Percentiles rank a stretch among this genome's conserved stretches.
Conservation (phyloP, 805 yeast species). For the Pichia kluyveri region DNA sequence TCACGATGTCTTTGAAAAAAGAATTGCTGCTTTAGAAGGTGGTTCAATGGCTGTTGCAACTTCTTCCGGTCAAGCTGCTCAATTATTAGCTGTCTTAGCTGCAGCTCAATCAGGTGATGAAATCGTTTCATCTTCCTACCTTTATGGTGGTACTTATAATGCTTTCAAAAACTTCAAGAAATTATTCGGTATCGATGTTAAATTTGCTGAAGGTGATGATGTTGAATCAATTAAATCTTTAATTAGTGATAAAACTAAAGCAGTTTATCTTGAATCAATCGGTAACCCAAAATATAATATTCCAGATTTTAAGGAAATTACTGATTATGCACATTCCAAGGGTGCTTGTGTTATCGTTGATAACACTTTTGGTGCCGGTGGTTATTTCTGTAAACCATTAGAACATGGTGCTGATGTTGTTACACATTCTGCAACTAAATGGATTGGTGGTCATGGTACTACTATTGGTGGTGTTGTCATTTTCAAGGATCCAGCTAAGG, state of each 20-base stretch:
- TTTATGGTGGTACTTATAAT: constrained; percentile 95
- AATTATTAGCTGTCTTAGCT: constrained; percentile 72
- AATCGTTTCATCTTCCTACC: constrained; percentile 73
- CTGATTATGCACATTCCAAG: constrained; percentile 69
- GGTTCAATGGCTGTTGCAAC: constrained; percentile 89
- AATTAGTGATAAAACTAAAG: constrained; percentile 81
- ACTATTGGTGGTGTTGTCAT: constrained; percentile 88
- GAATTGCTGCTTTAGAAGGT: constrained; percentile 87
- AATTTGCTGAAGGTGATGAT: constrained; percentile 76
- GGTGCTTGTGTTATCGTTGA: constrained; percentile 91
- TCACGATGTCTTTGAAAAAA: constrained; percentile 78
- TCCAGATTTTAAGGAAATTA: constrained; percentile 79
- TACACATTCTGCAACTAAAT: constrained; percentile 91
- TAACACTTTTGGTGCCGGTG: constrained; percentile 97
- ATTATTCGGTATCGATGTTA: constrained; percentile 67
- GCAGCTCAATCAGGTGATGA: constrained; percentile 87
- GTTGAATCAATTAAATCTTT: constrained; percentile 61
- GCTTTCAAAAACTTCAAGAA: constrained; percentile 90
- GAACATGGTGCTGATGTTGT: constrained; percentile 89
- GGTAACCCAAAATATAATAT: constrained; percentile 91
- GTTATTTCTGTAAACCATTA: constrained; percentile 74
- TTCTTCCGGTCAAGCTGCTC: constrained; percentile 97
- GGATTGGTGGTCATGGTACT: constrained; percentile 97
- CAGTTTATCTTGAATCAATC: constrained; percentile 80
- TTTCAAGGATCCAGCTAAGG: constrained; percentile 38